These are phyloP conservation scores for Xerocomus minutiporus DNA, from an alignment of 1,284 basidiomycete species.

Conservation along the genomic window DNA sequence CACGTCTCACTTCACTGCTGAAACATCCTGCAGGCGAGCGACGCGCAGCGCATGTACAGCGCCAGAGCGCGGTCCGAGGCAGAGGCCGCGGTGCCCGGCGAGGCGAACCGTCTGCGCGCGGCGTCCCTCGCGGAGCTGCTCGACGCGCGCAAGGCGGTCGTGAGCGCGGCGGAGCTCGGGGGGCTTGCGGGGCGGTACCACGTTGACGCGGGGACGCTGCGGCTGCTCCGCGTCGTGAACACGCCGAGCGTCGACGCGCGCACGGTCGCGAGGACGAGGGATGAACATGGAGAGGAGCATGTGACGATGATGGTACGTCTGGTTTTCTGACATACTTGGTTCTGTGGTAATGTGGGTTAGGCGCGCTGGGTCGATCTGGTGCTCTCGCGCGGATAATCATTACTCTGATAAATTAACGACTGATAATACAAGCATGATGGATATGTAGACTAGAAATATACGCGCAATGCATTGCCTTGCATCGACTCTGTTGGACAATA, in stretches of 20 bases:
- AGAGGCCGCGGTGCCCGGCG: conserved; percentile 38
- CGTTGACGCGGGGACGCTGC: conserved; percentile 53
- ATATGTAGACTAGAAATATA: conserved; percentile 59
- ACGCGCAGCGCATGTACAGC: conserved; percentile 45
- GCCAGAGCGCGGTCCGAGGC: conserved; percentile 53
- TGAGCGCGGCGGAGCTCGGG: conserved; percentile 30
- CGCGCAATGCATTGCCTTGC: conserved; percentile 54
- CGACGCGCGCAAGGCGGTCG: conserved; percentile 56
- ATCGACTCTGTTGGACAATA: conserved; percentile 82
- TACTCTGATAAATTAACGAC: neutral
- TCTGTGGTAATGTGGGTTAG: conserved; percentile 9
- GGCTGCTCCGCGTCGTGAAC: conserved; percentile 61
- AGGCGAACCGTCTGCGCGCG: conserved; percentile 47
- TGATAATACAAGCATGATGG: conserved; percentile 8
- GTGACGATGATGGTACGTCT: conserved; percentile 53
- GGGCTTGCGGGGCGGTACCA: conserved; percentile 51
- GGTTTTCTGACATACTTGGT: neutral
- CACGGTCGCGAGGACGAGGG: conserved; percentile 44
- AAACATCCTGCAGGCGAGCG: conserved; percentile 21
- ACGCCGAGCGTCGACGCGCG: conserved; percentile 62
- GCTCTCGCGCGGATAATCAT: neutral
- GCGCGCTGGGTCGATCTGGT: conserved; percentile 30
- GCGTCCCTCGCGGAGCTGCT: conserved; percentile 57
- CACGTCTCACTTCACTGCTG: too few relatives aligned
- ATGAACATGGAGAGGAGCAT: conserved; percentile 57